Evolutionary conservation across 768 basidiomycete genomes (phyloP), one percentile per base, ranked within the genome.

Genomic region (Mycena vitilis): DNA sequence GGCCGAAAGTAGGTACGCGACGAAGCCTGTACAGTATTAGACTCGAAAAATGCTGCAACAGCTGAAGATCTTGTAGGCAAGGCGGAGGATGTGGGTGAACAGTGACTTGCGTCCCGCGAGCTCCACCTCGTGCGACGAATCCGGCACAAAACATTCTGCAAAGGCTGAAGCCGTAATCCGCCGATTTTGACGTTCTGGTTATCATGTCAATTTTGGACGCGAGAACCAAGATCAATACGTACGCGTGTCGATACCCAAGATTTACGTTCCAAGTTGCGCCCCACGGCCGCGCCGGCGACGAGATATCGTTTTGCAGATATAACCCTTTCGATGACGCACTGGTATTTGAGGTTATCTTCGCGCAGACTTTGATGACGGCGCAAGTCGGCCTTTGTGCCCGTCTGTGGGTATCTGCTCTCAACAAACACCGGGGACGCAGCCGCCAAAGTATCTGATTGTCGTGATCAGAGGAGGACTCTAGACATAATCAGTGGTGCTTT

Each of bases 131-230:
- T n/a, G n/a, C n/a, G n/a, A n/a, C n/a, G n/a, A n/a, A n/a, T n/a
- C n/a, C n/a, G n/a, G n/a, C n/a, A n/a, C n/a, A n/a, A n/a, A n/a
- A n/a, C n/a, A n/a, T n/a, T n/a, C n/a, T n/a, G n/a, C n/a, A n/a
- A n/a, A n/a, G n/a, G 42, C 80, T 73, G 55, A 81, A 76, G 0
- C 74, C 76, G 37, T 61, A 40, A 0, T 53, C 22, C 0, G 37
- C 23, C 75, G 63, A 62, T 8, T 58, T 37, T 0, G 77, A 76
- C 78, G 73, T 77, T 81, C 81, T 83, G 18, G 11, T n/a, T 10
- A 40, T 10, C 5, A 16, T n/a, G 20, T 38, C 20, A 11, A n/a
- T 45, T 12, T 15, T 7, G n/a, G 3, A n/a, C n/a, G 4, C 20
- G 20, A 18, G 4, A 49, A 37, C 15, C 16, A 68, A 59, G 16